phyloP scores from a whole-genome alignment of 2,329 filamentous ascomycete species.

The Xylariales sp. region DNA sequence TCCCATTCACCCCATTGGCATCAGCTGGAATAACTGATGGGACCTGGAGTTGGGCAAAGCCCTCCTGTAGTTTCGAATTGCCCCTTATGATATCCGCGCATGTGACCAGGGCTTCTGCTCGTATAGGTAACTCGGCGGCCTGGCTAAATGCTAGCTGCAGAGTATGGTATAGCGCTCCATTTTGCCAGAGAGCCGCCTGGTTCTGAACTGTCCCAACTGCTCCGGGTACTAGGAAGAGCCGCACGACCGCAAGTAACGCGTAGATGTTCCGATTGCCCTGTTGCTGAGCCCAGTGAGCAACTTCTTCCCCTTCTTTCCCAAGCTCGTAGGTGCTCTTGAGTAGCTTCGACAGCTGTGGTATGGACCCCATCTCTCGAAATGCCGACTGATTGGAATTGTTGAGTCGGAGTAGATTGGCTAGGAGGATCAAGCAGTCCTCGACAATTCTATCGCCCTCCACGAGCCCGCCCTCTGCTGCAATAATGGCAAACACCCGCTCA shows the following conservation, averaged over 20 bases:
- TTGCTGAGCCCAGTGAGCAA: conserved; percentile 69
- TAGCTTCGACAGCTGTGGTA: conserved; percentile 66
- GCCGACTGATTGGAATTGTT: conserved; percentile 91
- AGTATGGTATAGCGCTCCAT: conserved; percentile 73
- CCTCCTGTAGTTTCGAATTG: conserved; percentile 76
- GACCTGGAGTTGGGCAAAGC: conserved; percentile 83
- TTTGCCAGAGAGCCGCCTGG: conserved; percentile 79
- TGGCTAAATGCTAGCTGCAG: conserved; percentile 78
- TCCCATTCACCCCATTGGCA: conserved; percentile 33
- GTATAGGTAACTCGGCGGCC: conserved; percentile 68
- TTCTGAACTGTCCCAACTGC: conserved; percentile 77
- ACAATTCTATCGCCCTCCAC: conserved; percentile 79
- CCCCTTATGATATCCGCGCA: conserved; percentile 85
- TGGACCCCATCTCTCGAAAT: conserved; percentile 85
- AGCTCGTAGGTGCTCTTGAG: conserved; percentile 56
- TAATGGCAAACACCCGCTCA: conserved; percentile 76
- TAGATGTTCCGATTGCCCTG: conserved; percentile 88
- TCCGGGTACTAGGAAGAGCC: conserved; percentile 79
- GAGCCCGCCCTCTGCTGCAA: conserved; percentile 76
- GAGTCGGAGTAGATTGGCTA: conserved; percentile 81
- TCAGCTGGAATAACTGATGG: conserved; percentile 42
- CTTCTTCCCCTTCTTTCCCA: conserved; percentile 50
- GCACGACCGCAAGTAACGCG: conserved; percentile 79
- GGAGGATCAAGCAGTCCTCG: conserved; percentile 86
- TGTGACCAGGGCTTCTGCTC: conserved; percentile 78